Evolutionary conservation across 2,329 filamentous ascomycete species (phyloP).

Genomic region (Ustilaginoidea virens): DNA sequence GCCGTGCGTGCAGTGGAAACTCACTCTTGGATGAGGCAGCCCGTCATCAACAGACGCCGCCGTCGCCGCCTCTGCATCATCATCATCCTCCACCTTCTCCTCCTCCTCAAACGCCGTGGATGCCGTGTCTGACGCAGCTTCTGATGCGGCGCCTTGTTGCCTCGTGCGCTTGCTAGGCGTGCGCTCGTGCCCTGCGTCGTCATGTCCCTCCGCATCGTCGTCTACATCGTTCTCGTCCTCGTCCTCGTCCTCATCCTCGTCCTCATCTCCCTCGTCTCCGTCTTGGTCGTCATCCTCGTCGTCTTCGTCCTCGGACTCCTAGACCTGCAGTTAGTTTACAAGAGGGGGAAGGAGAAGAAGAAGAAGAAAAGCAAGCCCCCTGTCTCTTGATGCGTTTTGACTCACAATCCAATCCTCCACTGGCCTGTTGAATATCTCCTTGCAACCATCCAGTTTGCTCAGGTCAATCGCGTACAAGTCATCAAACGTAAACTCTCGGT

Average conservation of each 20-base stretch:
- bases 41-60: constrained; percentile 51
- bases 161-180: constrained; percentile 43
- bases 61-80: constrained; percentile 32
- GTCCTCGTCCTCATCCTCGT: constrained; percentile 44
- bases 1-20: constrained; percentile 6
- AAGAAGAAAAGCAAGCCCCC: not conserved
- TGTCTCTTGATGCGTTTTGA: not conserved
- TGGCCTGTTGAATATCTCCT: constrained; percentile 75
- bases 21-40: constrained; percentile 52
- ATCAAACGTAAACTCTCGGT: constrained; percentile 89
- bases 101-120: constrained; percentile 24
- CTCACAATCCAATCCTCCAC: constrained; percentile 68
- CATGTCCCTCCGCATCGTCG: constrained; percentile 35
- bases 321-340: constrained; percentile 4
- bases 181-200: constrained; percentile 27
- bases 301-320: constrained; percentile 45
- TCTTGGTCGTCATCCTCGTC: constrained; percentile 17
- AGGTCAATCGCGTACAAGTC: constrained; percentile 88
- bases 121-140: constrained; percentile 19
- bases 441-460: constrained; percentile 88
- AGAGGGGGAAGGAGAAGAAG: not conserved
- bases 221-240: constrained; percentile 44
- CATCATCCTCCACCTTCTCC: no score
- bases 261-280: constrained; percentile 1
- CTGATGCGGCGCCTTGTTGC: constrained; percentile 30